These are phyloP conservation scores for Berkeleyomyces basicola DNA, from an alignment of 2,329 filamentous ascomycete genomes.

Conservation along the genomic window DNA sequence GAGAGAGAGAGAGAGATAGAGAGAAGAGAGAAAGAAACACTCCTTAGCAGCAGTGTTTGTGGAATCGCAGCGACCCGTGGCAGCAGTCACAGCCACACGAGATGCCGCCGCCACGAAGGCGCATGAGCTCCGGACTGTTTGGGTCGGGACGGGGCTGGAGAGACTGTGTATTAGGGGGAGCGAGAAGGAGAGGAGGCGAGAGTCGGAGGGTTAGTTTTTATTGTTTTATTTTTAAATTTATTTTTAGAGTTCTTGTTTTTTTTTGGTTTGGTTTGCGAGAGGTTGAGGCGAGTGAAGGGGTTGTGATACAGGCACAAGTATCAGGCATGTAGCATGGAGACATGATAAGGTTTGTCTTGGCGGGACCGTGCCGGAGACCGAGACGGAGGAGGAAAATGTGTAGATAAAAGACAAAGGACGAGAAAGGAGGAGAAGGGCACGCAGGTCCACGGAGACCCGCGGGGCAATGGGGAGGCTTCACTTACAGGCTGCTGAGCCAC, in stretches of 20 bases:
- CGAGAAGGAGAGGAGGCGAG: background rate
- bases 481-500: conserved; percentile 14
- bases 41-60: conserved; percentile 19
- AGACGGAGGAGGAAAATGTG: background rate
- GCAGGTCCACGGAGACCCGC: background rate
- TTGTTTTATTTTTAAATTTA: background rate
- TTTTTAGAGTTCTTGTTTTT: no score
- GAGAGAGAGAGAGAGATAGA: background rate
- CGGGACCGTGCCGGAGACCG: background rate
- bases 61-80: conserved; percentile 18
- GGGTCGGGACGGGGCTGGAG: conserved; percentile 17
- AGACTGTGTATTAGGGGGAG: conserved; percentile 6
- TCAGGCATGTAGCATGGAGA: background rate
- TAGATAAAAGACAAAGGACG: background rate
- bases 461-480: background rate
- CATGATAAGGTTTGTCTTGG: background rate
- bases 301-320: background rate
- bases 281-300: background rate
- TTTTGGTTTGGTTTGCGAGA: background rate
- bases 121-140: conserved; percentile 5
- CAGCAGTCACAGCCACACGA: conserved; percentile 20
- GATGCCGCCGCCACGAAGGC: conserved; percentile 19
- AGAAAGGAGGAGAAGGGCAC: background rate
- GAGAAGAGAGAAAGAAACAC: background rate
- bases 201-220: background rate